phyloP scores from a whole-genome alignment of 139 green algal species.

The Picochlorum sp. region DNA sequence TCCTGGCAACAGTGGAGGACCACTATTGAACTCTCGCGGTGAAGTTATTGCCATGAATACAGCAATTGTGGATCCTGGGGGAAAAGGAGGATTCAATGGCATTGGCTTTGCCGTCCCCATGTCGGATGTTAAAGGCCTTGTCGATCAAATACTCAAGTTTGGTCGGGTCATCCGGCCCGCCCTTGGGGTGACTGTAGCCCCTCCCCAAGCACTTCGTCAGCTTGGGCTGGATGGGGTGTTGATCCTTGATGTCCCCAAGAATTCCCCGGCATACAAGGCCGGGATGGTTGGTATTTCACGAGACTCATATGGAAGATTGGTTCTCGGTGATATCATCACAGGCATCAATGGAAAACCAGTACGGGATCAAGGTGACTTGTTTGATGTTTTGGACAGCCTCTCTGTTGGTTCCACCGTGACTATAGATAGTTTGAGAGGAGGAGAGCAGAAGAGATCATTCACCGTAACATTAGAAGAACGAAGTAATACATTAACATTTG shows the following conservation, averaged over 20 bases:
- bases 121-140: constrained; percentile 54
- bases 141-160: constrained; percentile 68
- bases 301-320: constrained; percentile 30
- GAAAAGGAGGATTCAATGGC: constrained; percentile 33
- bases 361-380: constrained; percentile 43
- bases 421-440: constrained; percentile 29
- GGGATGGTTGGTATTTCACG: constrained; percentile 28
- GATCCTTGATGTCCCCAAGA: constrained; percentile 42
- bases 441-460: constrained; percentile 12
- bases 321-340: constrained; percentile 50
- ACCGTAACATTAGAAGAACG: constrained; percentile 30
- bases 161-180: constrained; percentile 56
- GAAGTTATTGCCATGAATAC: constrained; percentile 72
- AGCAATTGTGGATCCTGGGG: constrained; percentile 51
- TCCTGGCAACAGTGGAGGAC: constrained; percentile 49
- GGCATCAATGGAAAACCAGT: constrained; percentile 42
- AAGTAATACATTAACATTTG: background rate
- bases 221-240: constrained; percentile 37
- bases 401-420: constrained; percentile 37
- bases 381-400: constrained; percentile 49
- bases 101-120: constrained; percentile 71
- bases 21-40: constrained; percentile 31
- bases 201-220: constrained; percentile 38
- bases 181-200: constrained; percentile 84
- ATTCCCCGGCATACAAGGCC: constrained; percentile 57